Percentiles rank a stretch among this genome's conserved stretches.
phyloP scores from a whole-genome alignment of 345 rosid species.

The Durio zibethinus region DNA sequence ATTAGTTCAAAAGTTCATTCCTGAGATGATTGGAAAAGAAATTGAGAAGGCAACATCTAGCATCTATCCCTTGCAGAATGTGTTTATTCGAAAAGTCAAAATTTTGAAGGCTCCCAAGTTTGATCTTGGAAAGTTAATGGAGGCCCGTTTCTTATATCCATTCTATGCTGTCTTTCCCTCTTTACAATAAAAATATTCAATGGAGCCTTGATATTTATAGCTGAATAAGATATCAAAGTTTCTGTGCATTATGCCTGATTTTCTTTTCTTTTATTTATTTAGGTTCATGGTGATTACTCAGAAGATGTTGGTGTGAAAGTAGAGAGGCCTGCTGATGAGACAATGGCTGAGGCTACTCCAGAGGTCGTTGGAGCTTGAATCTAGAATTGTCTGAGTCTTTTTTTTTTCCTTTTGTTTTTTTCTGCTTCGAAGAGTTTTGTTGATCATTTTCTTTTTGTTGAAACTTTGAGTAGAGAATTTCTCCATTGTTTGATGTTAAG shows the following conservation, averaged over 20 bases:
- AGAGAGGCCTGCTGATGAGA: slow-evolving; percentile 81
- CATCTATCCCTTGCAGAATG: slow-evolving; percentile 87
- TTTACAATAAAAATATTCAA: background rate
- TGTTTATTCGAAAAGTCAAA: slow-evolving; percentile 86
- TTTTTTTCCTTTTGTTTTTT: background rate
- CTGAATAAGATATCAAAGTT: background rate
- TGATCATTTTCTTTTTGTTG: slow-evolving; percentile 2
- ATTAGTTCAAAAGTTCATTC: slow-evolving; percentile 72
- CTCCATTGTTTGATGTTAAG: slow-evolving; percentile 10
- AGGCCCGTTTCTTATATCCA: slow-evolving; percentile 30
- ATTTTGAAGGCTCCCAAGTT: slow-evolving; percentile 94
- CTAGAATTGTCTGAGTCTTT: background rate
- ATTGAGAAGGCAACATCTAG: slow-evolving; percentile 80
- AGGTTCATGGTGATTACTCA: slow-evolving; percentile 85
- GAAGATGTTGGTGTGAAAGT: slow-evolving; percentile 83
- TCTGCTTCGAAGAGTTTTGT: background rate
- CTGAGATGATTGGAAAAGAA: slow-evolving; percentile 81
- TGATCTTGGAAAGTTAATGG: slow-evolving; percentile 98
- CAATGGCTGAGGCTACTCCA: slow-evolving; percentile 51
- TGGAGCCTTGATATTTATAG: background rate
- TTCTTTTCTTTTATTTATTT: background rate
- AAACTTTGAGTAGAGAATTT: slow-evolving; percentile 1
- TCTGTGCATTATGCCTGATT: background rate
- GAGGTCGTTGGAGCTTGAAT: slow-evolving; percentile 58
- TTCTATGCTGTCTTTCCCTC: background rate